A percentile compares a stretch with the other conserved stretches of the same genome.
phyloP scores from a whole-genome alignment of 2,329 filamentous ascomycete species.

The Aspergillus aculeatinus region DNA sequence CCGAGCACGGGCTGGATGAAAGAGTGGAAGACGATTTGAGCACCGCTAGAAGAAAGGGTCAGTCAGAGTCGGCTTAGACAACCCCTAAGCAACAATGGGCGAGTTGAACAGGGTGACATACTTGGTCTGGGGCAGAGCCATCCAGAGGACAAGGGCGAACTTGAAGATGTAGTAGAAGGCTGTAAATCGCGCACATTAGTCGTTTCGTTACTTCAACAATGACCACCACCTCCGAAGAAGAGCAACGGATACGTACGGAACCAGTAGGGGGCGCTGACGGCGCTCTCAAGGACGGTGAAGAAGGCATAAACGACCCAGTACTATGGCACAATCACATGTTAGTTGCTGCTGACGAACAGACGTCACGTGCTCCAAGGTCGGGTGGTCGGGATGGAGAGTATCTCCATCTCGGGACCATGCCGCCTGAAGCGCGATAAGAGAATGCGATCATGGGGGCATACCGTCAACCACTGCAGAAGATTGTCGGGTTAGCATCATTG shows the following conservation, averaged over 20 bases:
- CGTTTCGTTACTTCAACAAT: not conserved
- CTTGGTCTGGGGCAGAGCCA: constrained; percentile 91
- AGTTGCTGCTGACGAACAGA: constrained; percentile 9
- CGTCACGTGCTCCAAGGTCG: constrained; percentile 26
- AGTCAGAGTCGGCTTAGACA: constrained; percentile 7
- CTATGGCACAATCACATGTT: constrained; percentile 38
- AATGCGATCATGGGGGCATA: constrained; percentile 36
- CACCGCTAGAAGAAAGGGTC: constrained; percentile 62
- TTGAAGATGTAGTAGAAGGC: constrained; percentile 99
- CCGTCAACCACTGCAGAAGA: constrained; percentile 58
- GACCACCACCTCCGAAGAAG: constrained; percentile 21
- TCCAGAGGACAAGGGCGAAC: constrained; percentile 96
- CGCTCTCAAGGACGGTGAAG: constrained; percentile 65
- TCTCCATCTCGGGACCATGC: not conserved
- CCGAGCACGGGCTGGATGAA: constrained; percentile 88
- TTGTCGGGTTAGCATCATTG: constrained; percentile 12
- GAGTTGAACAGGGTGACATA: constrained; percentile 51
- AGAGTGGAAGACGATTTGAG: constrained; percentile 94
- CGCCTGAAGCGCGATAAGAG: constrained; percentile 8
- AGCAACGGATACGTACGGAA: constrained; percentile 51
- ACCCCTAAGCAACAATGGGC: constrained; percentile 1
- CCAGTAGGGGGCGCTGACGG: constrained; percentile 67
- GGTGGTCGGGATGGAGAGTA: not conserved
- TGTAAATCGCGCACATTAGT: constrained; percentile 20
- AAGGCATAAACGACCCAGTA: constrained; percentile 70